Evolutionary conservation across 192 early-diverging fungal species (phyloP).

Genomic region (Coemansia guatemalensis): DNA sequence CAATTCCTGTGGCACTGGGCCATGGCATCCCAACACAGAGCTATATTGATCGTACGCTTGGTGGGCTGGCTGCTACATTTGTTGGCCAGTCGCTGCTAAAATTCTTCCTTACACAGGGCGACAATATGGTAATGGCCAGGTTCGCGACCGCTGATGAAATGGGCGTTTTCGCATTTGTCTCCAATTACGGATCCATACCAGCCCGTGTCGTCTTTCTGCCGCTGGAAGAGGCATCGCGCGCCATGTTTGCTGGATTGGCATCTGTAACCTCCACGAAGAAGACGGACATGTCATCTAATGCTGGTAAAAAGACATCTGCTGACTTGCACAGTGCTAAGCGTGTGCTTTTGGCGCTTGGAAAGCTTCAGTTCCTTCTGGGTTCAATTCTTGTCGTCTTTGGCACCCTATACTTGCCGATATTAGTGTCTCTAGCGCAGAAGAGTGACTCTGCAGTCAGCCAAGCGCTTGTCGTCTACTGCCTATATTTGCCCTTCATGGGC

Average conservation of each 20-base stretch:
- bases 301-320: background rate
- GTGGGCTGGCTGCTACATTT: conserved; percentile 73
- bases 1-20: conserved; percentile 2
- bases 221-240: conserved; percentile 86
- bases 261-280: conserved; percentile 10
- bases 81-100: conserved; percentile 89
- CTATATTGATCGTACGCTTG: conserved; percentile 63
- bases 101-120: conserved; percentile 93
- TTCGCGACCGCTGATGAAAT: conserved; percentile 59
- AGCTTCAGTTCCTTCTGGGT: conserved; percentile 61
- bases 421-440: conserved; percentile 60
- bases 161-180: conserved; percentile 81
- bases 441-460: conserved; percentile 53
- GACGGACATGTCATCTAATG: background rate
- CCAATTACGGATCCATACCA: conserved; percentile 89
- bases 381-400: conserved; percentile 79
- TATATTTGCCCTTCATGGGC: conserved; percentile 93
- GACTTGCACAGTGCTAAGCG: conserved; percentile 16
- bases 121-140: conserved; percentile 83
- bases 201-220: conserved; percentile 91
- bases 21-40: background rate
- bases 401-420: conserved; percentile 67
- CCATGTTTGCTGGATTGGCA: conserved; percentile 71
- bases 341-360: conserved; percentile 27
- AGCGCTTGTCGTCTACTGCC: conserved; percentile 75